Conservation (phyloP, 345 rosid genomes). For the Pistacia vera region DNA sequence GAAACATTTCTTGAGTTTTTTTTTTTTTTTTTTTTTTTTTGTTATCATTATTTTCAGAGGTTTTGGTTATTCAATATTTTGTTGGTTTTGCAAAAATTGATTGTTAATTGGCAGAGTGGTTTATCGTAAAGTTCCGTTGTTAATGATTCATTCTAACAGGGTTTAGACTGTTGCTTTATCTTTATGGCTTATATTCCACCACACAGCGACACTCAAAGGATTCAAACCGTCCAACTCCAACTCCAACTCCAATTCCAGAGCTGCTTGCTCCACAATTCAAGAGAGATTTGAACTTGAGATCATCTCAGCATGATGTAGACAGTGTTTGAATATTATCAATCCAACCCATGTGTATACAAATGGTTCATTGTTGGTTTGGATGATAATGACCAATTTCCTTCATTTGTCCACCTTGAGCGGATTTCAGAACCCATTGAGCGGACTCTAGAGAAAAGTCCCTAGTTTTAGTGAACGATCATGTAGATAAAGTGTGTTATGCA, state of each 20-base stretch:
- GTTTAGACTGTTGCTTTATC: no score
- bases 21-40: no score
- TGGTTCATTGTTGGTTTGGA: conserved; percentile 28
- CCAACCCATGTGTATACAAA: conserved; percentile 19
- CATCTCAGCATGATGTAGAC: not conserved
- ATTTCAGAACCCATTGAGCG: conserved; percentile 8
- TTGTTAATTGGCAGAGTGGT: no score
- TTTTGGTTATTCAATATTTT: no score
- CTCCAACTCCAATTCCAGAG: conserved; percentile 16
- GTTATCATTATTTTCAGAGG: no score
- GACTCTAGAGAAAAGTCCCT: conserved; percentile 21
- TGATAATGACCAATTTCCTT: conserved; percentile 15
- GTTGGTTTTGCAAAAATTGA: no score
- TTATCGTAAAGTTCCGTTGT: no score
- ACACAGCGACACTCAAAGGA: conserved; percentile 28
- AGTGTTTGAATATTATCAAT: conserved; percentile 15
- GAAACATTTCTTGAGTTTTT: no score
- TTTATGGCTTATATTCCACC: conserved; percentile 32
- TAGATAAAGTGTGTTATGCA: conserved; percentile 7
- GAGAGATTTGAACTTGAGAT: conserved; percentile 8
- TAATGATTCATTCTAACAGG: no score
- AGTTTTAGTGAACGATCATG: conserved; percentile 17
- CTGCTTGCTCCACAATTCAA: not conserved
- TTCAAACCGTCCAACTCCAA: not conserved
- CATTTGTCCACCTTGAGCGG: conserved; percentile 24